Percentiles rank a stretch among this genome's conserved stretches.
These are phyloP conservation scores for Talaromyces verruculosus DNA, from an alignment of 2,329 filamentous ascomycete species.

Conservation along the genomic window DNA sequence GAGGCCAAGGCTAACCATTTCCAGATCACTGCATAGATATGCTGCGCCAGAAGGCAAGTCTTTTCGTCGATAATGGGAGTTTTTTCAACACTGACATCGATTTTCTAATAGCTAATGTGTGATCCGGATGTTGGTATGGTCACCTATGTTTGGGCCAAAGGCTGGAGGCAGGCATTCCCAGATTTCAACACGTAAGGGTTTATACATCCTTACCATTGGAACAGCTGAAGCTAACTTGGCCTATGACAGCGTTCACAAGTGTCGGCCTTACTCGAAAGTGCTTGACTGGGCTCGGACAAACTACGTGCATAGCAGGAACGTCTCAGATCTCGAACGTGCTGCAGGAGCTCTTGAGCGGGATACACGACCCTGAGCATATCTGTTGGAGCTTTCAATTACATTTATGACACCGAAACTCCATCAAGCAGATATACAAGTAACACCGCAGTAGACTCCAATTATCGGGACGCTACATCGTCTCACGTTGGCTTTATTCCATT, in stretches of 20 bases:
- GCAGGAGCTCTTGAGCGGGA: neutral
- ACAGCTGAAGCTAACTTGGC: neutral
- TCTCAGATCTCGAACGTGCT: neutral
- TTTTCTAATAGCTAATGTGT: neutral
- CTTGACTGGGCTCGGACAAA: slow-evolving; percentile 1
- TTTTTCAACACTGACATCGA: neutral
- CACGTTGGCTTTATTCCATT: too few relatives aligned
- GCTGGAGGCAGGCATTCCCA: slow-evolving; percentile 5
- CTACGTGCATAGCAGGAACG: slow-evolving; percentile 6
- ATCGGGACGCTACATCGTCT: too few relatives aligned
- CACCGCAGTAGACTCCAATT: too few relatives aligned
- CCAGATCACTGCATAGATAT: neutral
- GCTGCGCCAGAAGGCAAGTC: neutral
- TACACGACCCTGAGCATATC: neutral
- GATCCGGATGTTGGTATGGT: slow-evolving; percentile 10
- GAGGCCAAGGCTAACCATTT: neutral
- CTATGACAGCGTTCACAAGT: neutral
- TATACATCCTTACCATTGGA: neutral
- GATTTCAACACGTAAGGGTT: slow-evolving; percentile 2
- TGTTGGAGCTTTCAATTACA: neutral
- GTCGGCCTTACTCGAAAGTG: neutral
- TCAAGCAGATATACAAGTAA: too few relatives aligned
- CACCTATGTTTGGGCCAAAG: slow-evolving; percentile 8
- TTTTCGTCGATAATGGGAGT: too few relatives aligned
- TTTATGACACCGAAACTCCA: too few relatives aligned